These are phyloP conservation scores for Gaeumannomyces tritici DNA, from an alignment of 2,329 filamentous ascomycete species.

Conservation along the genomic window DNA sequence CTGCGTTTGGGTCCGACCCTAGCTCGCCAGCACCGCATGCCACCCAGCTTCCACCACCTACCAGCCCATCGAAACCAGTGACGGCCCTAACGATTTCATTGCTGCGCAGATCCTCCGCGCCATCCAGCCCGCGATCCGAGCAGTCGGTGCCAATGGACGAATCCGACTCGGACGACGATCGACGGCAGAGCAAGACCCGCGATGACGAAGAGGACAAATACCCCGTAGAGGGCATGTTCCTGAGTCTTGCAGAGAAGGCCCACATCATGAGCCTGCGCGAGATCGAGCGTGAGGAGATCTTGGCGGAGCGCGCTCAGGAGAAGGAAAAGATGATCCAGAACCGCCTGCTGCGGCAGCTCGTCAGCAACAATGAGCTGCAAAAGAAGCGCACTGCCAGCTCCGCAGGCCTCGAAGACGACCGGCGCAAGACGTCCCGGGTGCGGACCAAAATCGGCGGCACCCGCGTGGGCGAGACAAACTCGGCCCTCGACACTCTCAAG, in stretches of 20 bases:
- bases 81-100: background rate
- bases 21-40: background rate
- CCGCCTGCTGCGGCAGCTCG: conserved; percentile 66
- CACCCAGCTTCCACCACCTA: background rate
- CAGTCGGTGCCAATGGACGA: conserved; percentile 85
- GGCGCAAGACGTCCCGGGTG: conserved; percentile 64
- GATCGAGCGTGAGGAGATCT: conserved; percentile 80
- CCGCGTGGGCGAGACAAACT: conserved; percentile 58
- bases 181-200: conserved; percentile 23
- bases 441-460: conserved; percentile 58
- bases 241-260: conserved; percentile 61
- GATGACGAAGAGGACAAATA: conserved; percentile 59
- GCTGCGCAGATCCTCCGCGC: conserved; percentile 53
- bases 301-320: conserved; percentile 78
- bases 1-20: background rate
- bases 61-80: background rate
- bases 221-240: conserved; percentile 81
- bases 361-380: conserved; percentile 56
- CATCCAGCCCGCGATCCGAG: conserved; percentile 63
- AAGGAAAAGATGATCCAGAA: conserved; percentile 78
- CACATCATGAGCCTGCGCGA: conserved; percentile 81
- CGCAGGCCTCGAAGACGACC: conserved; percentile 68
- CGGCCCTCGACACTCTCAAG: conserved; percentile 62
- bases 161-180: conserved; percentile 68
- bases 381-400: conserved; percentile 71